Base-by-base conservation (phyloP, 352 stramenopile species). In the Vaucheria bursata region DNA sequence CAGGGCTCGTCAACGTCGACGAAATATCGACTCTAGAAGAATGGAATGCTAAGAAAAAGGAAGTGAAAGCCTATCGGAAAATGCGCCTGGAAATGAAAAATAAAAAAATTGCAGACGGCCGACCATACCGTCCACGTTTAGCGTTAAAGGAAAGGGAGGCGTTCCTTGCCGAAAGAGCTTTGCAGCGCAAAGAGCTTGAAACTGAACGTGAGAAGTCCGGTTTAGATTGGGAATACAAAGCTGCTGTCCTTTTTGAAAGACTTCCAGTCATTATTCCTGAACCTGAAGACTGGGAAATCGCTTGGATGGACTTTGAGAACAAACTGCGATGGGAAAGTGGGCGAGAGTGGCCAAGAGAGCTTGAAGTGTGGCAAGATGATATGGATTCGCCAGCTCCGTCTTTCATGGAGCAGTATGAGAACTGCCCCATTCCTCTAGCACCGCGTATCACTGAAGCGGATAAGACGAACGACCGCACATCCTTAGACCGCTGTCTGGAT, bases 301-400 rank as follows among this genome's bases (percentile, higher is more conserved):
- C 53, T 31, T 68, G 53, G 53, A 68, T 68, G 53, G 53, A 68
- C 2, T 68, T 68, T 34, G 8, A 8, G 53, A 68, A 7, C 53
- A 34, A 68, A 34, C 7, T 68, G 2, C 53, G 53, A 2, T 68
- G 53, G 53, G 37, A 68, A 31, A 8, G 2, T 2, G 53, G 53
- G 2, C 53, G 53, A 2, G 2, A 68, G 53, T 68, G 37, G 31
- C 53, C 53, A 2, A 25, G 45, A 34, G 53, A 68, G 8, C 2
- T 68, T 2, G 53, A 68, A 2, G 8, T 68, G 2, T 68, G 53
- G 53, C 53, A 7, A 31, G 2, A 2, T 7, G 53, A 68, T 34
- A 2, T 31, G 2, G 53, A 68, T 34, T 7, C 2, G 2, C 53
- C 53, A 31, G 53, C 53, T 7, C 53, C 53, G 31, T 2, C 2